These are phyloP conservation scores for Epicoccum sorghinum DNA, from an alignment of 2,329 filamentous ascomycete species.

Conservation along the genomic window DNA sequence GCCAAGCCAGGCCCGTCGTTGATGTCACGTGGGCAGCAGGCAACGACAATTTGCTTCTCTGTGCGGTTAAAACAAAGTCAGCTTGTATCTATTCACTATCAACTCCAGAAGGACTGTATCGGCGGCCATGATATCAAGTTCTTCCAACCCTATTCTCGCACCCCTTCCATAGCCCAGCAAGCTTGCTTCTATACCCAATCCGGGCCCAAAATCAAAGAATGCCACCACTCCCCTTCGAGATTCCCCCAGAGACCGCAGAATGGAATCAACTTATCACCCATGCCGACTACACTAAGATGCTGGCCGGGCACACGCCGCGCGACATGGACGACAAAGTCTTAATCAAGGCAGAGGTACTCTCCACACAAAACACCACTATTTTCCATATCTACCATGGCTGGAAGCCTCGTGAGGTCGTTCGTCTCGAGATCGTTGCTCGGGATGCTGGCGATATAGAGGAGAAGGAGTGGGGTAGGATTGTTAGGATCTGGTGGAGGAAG, in stretches of 20 bases:
- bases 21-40: not conserved
- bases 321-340: slow-evolving; percentile 18
- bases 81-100: not conserved
- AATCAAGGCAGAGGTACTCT: slow-evolving; percentile 10
- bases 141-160: not conserved
- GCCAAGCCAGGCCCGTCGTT: not conserved
- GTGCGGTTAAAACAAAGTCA: no score
- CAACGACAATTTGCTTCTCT: no score
- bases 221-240: slow-evolving; percentile 10
- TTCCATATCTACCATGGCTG: slow-evolving; percentile 15
- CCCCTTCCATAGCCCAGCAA: not conserved
- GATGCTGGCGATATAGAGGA: slow-evolving; percentile 17
- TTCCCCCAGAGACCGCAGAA: slow-evolving; percentile 14
- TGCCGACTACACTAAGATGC: slow-evolving; percentile 18
- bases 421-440: slow-evolving; percentile 13
- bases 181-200: not conserved
- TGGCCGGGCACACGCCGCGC: slow-evolving; percentile 12
- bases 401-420: slow-evolving; percentile 7
- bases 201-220: not conserved
- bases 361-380: slow-evolving; percentile 4
- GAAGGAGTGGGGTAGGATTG: slow-evolving; percentile 22
- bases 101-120: not conserved
- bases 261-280: slow-evolving; percentile 17
- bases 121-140: not conserved
- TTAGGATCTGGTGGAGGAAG: slow-evolving; percentile 19